phyloP scores from a whole-genome alignment of 1,139 yeast genomes.

The Yamadazyma sp. region DNA sequence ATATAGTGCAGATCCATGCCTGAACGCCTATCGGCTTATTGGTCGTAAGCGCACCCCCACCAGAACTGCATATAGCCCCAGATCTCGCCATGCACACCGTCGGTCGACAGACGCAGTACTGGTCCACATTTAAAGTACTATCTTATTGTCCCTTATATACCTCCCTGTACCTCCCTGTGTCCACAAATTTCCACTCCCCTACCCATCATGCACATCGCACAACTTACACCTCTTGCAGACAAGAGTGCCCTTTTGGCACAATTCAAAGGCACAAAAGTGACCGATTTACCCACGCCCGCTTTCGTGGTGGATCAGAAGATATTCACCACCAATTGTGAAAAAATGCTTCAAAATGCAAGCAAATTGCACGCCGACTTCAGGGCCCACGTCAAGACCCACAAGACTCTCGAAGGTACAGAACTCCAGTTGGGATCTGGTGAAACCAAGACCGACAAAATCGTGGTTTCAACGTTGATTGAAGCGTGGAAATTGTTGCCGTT shows the following conservation, averaged over 20 bases:
- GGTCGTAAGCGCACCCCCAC: too few relatives aligned
- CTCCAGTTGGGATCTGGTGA: conserved; percentile 30
- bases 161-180: too few relatives aligned
- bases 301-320: conserved; percentile 26
- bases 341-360: conserved; percentile 32
- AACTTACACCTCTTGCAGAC: conserved; percentile 22
- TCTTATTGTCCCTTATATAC: too few relatives aligned
- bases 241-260: conserved; percentile 22
- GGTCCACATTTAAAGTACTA: too few relatives aligned
- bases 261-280: conserved; percentile 26
- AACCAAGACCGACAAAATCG: conserved; percentile 43
- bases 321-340: conserved; percentile 26
- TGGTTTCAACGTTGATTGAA: conserved; percentile 73
- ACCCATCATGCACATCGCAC: conserved; percentile 14
- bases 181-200: not conserved
- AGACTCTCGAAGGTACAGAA: conserved; percentile 40
- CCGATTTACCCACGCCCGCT: conserved; percentile 39
- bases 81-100: too few relatives aligned
- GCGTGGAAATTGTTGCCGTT: conserved; percentile 55
- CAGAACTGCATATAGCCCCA: not conserved
- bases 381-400: conserved; percentile 78
- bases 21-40: too few relatives aligned
- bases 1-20: too few relatives aligned
- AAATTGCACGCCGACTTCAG: conserved; percentile 44
- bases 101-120: too few relatives aligned